Base-by-base conservation (phyloP, 1,284 basidiomycete genomes). In the Baeospora myosura region DNA sequence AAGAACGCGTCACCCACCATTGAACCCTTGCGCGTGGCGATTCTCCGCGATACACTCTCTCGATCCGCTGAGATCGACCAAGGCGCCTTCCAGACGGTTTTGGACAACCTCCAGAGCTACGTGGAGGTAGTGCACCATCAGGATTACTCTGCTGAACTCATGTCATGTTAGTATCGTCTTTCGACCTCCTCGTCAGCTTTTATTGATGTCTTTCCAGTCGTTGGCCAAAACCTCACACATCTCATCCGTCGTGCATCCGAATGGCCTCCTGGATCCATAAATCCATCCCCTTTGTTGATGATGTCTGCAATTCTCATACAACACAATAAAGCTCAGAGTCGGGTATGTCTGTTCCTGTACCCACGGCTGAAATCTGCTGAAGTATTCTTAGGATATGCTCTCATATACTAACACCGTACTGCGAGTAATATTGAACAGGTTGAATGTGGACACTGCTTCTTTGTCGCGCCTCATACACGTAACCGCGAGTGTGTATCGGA, bases 211-310 rank as follows among this genome's bases (percentile, higher is more conserved):
- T 17, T 24, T 30, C 5, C 47, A 86, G 83, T 72, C 52, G 60
- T 74, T 33, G 78, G 78, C 7, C 63, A 72, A 32, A 69, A 72
- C 35, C 59, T 84, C 11, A 69, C 65, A 1, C 61, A 61, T 20
- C 54, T 81, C 40, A 69, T 74, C 23, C 69, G 79, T 7, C 72
- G 74, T 29, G 65, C 71, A 14, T 69, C 74, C 5, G 81, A 84
- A 45, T 69, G 71, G 53, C 54, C 62, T 36, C 62, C 58, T 12
- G 58, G 68, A 12, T 54, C 50, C 2, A 66, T 79, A 37, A 71
- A 84, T 51, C 68, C 77, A 3, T 74, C 74, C 10, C 66, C 79
- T 3, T 50, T 85, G 11, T 51, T 86, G 12, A 38, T 60, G 2
- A 69, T 81, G 41, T 62, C 69, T 1, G 62, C 72, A 4, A 64